Conservation (phyloP, 345 rosid genomes). For the Populus tremula region DNA sequence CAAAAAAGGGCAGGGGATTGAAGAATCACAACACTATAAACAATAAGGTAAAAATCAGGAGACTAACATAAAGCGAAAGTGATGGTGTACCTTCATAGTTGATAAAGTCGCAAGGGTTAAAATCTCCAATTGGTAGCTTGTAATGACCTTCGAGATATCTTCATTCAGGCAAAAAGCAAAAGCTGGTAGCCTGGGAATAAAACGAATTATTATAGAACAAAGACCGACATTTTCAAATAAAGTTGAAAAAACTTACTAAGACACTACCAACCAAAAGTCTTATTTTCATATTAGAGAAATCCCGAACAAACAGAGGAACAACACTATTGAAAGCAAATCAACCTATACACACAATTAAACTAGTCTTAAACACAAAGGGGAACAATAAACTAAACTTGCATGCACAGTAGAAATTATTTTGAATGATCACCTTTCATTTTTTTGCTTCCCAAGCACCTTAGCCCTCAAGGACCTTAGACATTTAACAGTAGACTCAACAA, state of each 20-base stretch:
- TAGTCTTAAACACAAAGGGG: neutral
- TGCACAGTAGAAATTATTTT: neutral
- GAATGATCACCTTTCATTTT: constrained; percentile 62
- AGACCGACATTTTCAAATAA: neutral
- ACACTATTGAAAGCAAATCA: neutral
- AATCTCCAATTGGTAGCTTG: constrained; percentile 68
- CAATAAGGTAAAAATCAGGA: neutral
- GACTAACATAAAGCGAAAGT: neutral
- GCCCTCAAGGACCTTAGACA: constrained; percentile 71
- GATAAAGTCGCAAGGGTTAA: constrained; percentile 73
- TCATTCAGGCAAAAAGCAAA: constrained; percentile 71
- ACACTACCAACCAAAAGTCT: neutral
- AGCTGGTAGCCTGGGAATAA: constrained; percentile 66
- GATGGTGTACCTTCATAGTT: constrained; percentile 54
- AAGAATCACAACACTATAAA: neutral
- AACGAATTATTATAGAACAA: neutral
- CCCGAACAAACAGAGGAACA: neutral
- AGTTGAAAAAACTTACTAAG: neutral
- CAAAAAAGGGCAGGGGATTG: neutral
- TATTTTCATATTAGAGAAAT: neutral
- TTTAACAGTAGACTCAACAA: constrained; percentile 63
- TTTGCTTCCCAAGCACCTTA: constrained; percentile 66
- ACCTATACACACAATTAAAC: neutral
- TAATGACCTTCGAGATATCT: constrained; percentile 47
- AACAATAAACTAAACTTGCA: neutral